Conservation (phyloP, 2,329 filamentous ascomycete species). For the Fusarium nanum region DNA sequence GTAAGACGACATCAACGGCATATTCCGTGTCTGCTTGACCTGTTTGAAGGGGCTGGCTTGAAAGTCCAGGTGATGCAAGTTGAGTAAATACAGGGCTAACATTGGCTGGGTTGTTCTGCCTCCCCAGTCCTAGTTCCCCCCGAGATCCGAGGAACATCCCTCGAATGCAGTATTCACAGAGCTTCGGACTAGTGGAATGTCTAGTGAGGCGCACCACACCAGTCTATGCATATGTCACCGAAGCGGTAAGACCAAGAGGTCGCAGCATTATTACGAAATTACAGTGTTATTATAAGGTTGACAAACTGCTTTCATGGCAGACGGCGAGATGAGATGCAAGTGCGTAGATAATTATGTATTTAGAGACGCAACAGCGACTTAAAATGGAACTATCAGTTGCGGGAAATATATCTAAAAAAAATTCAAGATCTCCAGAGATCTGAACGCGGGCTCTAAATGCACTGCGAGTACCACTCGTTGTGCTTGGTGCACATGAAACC, state of each 20-base stretch:
- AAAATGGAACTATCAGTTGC: neutral
- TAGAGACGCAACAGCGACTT: neutral
- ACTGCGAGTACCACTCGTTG: constrained; percentile 48
- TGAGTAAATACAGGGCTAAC: neutral
- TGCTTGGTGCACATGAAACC: constrained; percentile 39
- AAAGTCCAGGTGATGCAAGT: neutral
- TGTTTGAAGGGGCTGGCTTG: neutral
- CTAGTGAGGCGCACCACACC: neutral
- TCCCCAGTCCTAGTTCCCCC: neutral
- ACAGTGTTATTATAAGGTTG: neutral
- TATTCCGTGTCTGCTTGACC: neutral
- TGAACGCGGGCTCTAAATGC: constrained; percentile 13
- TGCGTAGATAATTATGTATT: neutral
- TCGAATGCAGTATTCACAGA: neutral
- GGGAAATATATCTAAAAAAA: neutral
- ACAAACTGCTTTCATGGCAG: neutral
- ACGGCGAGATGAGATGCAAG: neutral
- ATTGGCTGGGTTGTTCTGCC: neutral
- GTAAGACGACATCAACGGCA: neutral
- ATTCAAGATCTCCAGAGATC: neutral
- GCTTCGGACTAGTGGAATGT: neutral
- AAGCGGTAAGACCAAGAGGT: neutral
- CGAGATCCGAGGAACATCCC: neutral
- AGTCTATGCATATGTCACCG: neutral
- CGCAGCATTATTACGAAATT: neutral